Percentiles rank a stretch among this genome's conserved stretches.
Evolutionary conservation across 2,329 filamentous ascomycete genomes (phyloP).

Genomic region (Chalaropsis thielavioides): DNA sequence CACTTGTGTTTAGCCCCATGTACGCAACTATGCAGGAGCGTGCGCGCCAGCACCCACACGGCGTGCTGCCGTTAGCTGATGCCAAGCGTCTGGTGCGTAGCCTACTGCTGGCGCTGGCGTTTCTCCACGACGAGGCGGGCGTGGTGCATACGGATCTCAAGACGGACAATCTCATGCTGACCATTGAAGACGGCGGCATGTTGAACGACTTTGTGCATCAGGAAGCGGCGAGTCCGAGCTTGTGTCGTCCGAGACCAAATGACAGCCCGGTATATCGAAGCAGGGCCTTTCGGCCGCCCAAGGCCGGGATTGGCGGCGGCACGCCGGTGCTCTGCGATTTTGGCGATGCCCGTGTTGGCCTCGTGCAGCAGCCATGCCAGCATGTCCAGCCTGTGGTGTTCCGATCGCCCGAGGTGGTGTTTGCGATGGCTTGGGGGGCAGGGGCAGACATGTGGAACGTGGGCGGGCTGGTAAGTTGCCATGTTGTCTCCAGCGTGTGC

Average conservation of each 20-base stretch:
- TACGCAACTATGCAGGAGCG: constrained; percentile 12
- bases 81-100: constrained; percentile 7
- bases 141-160: constrained; percentile 17
- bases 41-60: constrained; percentile 6
- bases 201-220: constrained; percentile 10
- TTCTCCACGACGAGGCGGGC: constrained; percentile 13
- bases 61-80: constrained; percentile 3
- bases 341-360: constrained; percentile 14
- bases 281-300: constrained; percentile 6
- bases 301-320: background rate
- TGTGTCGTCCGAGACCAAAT: background rate
- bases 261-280: constrained; percentile 5
- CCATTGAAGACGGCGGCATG: constrained; percentile 15
- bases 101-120: constrained; percentile 14
- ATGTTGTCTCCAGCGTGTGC: background rate
- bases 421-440: constrained; percentile 15
- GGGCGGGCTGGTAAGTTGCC: constrained; percentile 9
- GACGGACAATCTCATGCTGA: constrained; percentile 17
- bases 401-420: constrained; percentile 14
- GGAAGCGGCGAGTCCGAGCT: background rate
- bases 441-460: constrained; percentile 17
- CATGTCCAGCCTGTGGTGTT: constrained; percentile 14
- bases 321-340: constrained; percentile 15
- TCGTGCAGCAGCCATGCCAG: constrained; percentile 7
- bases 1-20: constrained; percentile 13